Evolutionary conservation across 1,284 basidiomycete species (phyloP), one percentile per base, ranked within the genome.

Genomic region (Pascua guehoae): DNA sequence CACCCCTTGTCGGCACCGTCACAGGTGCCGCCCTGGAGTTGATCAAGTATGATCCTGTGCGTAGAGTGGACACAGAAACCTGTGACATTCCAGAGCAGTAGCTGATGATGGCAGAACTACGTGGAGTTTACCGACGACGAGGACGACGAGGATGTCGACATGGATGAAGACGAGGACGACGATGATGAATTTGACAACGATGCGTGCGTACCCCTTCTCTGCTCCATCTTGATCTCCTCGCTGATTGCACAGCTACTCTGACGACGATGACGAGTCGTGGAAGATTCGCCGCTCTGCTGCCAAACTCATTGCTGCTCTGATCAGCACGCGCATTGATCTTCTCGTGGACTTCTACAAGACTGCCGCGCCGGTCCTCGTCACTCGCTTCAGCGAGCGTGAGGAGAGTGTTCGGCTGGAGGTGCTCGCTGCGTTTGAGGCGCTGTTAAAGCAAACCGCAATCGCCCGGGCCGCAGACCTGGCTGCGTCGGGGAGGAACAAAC

Each of bases 181-280:
- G 78, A 78, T 12, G 76, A 79, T 43, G 73, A 79, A 17, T 77
- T 88, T 1, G 91, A 90, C 8, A 88, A 91, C 1, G 87, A 86
- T 41, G 87, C 83, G 24, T 32, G 24, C 24, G 24, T 32, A 7
- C 24, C 24, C 24, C 7, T 39, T 16, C 18, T 12, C 15, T 17
- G 12, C n/a, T n/a, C 14, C 5, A 5, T 18, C 56, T 56, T 3
- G 61, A 91, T 89, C 24, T 3, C 24, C 24, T 32, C 24, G 24
- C 24, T 32, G 4, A 32, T 32, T 32, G 24, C 24, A 3, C 24
- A 32, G 24, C 63, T 97, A 97, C 73, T 92, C 91, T 8, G 95
- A 99, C 67, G 95, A 98, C 64, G 96, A 98, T 71, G 96, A 98
- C 72, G 88, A 91, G n/a, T 97, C 94, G 0, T 98, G 97, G 85